Conservation (phyloP, 1,139 yeast species). For the Hansenula sp. region DNA sequence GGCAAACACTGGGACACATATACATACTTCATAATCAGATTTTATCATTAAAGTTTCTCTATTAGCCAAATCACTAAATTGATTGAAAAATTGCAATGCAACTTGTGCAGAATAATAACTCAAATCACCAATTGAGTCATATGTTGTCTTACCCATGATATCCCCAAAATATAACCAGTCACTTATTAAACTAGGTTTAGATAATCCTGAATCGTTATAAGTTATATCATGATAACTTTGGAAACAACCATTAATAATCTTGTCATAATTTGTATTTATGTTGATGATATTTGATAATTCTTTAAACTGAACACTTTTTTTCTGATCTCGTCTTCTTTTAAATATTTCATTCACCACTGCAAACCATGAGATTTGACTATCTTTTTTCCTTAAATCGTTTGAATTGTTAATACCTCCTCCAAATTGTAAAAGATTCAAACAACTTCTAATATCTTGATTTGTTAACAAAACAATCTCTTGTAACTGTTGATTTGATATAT, state of each 20-base stretch:
- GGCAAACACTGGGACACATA: too few species aligned
- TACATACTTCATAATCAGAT: slow-evolving; percentile 37
- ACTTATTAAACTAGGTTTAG: slow-evolving; percentile 59
- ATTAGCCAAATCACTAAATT: slow-evolving; percentile 58
- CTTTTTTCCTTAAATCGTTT: slow-evolving; percentile 36
- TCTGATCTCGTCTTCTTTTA: slow-evolving; percentile 39
- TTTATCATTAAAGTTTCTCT: slow-evolving; percentile 29
- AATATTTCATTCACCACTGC: slow-evolving; percentile 51
- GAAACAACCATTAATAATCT: slow-evolving; percentile 70
- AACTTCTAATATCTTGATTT: slow-evolving; percentile 83
- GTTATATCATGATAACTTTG: slow-evolving; percentile 51
- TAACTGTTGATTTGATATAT: slow-evolving; percentile 33
- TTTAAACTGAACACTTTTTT: slow-evolving; percentile 42
- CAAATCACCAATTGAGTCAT: slow-evolving; percentile 45
- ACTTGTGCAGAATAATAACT: slow-evolving; percentile 53
- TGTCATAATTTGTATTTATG: slow-evolving; percentile 50
- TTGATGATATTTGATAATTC: slow-evolving; percentile 41
- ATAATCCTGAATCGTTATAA: slow-evolving; percentile 60
- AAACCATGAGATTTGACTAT: slow-evolving; percentile 56
- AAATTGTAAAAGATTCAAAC: slow-evolving; percentile 81
- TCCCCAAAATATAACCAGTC: slow-evolving; percentile 83
- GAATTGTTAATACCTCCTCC: slow-evolving; percentile 21
- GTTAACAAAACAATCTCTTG: slow-evolving; percentile 62
- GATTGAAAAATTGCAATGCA: slow-evolving; percentile 58
- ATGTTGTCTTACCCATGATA: slow-evolving; percentile 36